A percentile compares a stretch with the other conserved stretches of the same genome.
Evolutionary conservation across 768 basidiomycete genomes (phyloP).

Genomic region (Amanita exitialis): DNA sequence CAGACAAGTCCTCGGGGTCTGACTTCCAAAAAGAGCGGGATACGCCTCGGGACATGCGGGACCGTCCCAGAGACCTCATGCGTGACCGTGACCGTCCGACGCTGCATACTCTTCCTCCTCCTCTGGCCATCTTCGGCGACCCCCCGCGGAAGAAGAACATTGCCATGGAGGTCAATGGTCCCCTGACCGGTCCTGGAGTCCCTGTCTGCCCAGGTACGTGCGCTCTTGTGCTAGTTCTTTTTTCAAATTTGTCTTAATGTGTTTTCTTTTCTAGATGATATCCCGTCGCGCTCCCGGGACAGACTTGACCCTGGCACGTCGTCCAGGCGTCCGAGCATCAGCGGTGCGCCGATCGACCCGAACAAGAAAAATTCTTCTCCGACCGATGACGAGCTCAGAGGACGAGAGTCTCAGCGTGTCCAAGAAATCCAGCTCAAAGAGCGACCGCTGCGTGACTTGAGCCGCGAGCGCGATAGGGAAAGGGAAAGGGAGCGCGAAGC

Average conservation of each 20-base stretch:
- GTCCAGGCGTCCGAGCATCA: constrained; percentile 3
- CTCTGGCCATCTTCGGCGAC: constrained; percentile 1
- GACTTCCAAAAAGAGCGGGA: constrained; percentile 14
- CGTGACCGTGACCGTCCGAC: constrained; percentile 7
- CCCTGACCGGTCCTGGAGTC: constrained; percentile 4
- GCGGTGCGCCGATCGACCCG: not conserved
- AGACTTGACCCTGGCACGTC: not conserved
- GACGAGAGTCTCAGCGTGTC: constrained; percentile 10
- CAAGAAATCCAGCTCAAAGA: constrained; percentile 10
- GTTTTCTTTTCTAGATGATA: constrained; percentile 3
- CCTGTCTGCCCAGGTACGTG: not conserved
- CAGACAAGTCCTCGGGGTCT: constrained; percentile 9
- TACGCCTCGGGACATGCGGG: constrained; percentile 14
- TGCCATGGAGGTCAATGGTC: constrained; percentile 6
- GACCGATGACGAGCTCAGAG: constrained; percentile 10
- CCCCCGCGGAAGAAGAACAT: constrained; percentile 6
- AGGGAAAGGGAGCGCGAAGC: constrained; percentile 9
- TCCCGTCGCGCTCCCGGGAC: not conserved
- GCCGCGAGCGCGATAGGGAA: constrained; percentile 8
- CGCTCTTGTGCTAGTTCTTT: not conserved
- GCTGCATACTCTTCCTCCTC: not conserved
- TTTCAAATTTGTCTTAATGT: not conserved
- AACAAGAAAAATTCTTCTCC: constrained; percentile 3
- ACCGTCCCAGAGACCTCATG: constrained; percentile 2
- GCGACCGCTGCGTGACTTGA: constrained; percentile 1